Evolutionary conservation across 2,329 filamentous ascomycete species (phyloP).

Genomic region (Anthostomella pinea): DNA sequence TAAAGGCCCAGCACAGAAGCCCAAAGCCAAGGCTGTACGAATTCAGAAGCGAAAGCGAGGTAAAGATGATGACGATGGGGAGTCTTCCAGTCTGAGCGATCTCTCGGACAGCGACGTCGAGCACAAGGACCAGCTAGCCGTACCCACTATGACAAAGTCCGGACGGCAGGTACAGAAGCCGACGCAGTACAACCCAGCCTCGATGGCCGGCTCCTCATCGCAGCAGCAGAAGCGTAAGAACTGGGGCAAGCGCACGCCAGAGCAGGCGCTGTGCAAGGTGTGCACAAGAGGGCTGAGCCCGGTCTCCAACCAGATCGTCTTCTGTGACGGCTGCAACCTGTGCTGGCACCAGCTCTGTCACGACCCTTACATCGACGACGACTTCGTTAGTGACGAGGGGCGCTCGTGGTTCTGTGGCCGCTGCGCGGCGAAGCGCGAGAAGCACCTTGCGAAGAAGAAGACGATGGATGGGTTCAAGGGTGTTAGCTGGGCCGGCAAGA

Average conservation of each 20-base stretch:
- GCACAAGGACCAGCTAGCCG: conserved; percentile 38
- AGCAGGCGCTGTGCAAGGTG: conserved; percentile 64
- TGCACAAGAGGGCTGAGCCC: conserved; percentile 73
- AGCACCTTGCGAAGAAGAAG: conserved; percentile 39
- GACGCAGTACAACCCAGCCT: conserved; percentile 54
- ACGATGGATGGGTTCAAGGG: conserved; percentile 33
- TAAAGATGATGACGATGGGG: conserved; percentile 24
- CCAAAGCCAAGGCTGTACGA: conserved; percentile 16
- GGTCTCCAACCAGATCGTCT: conserved; percentile 75
- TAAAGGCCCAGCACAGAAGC: conserved; percentile 16
- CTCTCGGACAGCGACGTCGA: conserved; percentile 27
- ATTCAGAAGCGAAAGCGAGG: conserved; percentile 36
- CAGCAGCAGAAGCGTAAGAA: conserved; percentile 38
- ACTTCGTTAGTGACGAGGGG: conserved; percentile 63
- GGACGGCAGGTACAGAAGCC: conserved; percentile 70
- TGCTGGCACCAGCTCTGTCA: conserved; percentile 84
- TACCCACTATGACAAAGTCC: conserved; percentile 70
- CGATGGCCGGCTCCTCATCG: conserved; percentile 19
- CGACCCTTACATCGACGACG: conserved; percentile 68
- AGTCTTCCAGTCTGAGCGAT: conserved; percentile 28
- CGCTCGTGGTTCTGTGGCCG: conserved; percentile 69
- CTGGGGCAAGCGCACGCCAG: conserved; percentile 58
- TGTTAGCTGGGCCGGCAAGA: conserved; percentile 39
- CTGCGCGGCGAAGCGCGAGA: conserved; percentile 52
- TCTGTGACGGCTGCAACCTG: conserved; percentile 77